Evolutionary conservation across 495 filamentous ascomycete genomes (phyloP).

Genomic region (Penicillium bialowiezense): DNA sequence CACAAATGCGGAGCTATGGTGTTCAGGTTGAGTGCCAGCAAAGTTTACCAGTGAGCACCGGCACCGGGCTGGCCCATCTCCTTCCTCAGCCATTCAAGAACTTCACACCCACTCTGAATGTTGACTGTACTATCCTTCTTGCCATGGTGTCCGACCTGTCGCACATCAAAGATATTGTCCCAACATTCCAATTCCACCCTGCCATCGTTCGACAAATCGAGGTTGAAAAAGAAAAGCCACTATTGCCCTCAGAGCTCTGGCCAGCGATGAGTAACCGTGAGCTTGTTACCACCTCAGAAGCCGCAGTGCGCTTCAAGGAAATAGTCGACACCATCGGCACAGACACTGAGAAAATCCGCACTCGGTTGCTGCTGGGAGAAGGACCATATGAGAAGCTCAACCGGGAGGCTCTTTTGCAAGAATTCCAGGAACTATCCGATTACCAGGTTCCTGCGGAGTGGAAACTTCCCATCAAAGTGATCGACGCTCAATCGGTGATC

Average conservation of each 20-base stretch:
- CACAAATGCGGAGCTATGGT: conserved; percentile 55
- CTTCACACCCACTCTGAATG: conserved; percentile 60
- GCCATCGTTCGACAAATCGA: conserved; percentile 64
- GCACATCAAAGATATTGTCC: conserved; percentile 43
- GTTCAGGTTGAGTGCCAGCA: conserved; percentile 48
- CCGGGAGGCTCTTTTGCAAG: conserved; percentile 29
- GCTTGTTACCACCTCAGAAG: conserved; percentile 62
- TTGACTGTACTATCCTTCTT: conserved; percentile 73
- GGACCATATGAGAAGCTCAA: conserved; percentile 21
- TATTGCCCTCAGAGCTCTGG: conserved; percentile 61
- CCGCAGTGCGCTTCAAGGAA: conserved; percentile 60
- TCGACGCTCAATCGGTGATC: conserved; percentile 38
- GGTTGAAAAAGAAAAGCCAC: conserved; percentile 56
- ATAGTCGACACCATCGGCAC: conserved; percentile 68
- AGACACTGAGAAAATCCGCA: conserved; percentile 55
- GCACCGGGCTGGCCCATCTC: conserved; percentile 40
- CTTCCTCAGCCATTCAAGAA: conserved; percentile 51
- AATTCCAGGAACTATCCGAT: conserved; percentile 48
- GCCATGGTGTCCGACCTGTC: conserved; percentile 71
- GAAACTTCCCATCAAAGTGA: conserved; percentile 50
- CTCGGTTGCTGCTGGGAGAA: conserved; percentile 51
- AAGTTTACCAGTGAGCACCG: conserved; percentile 21
- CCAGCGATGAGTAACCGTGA: conserved; percentile 53
- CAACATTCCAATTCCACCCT: conserved; percentile 45
- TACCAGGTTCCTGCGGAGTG: conserved; percentile 47